Base-by-base conservation (phyloP, 148 eudicot species). In the Spergularia marina region DNA sequence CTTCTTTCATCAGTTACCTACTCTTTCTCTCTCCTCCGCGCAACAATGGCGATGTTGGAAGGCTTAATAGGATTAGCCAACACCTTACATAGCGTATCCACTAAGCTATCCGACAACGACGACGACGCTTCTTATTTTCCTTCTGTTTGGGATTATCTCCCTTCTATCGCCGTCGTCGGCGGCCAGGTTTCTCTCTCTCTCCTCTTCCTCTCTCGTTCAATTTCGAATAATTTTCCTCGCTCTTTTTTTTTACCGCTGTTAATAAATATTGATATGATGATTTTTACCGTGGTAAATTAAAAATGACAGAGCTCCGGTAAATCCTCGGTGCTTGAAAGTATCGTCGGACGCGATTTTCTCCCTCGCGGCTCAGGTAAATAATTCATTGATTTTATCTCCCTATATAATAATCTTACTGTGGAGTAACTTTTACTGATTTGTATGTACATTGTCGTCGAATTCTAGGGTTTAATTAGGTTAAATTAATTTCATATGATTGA, bases 311-410 rank as follows among this genome's bases (percentile, higher is more conserved):
- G 96, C 71, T 87, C 96, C 8, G 96, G 96, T 10, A 91, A 91
- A 79, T 89, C 96, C 15, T 91, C 96, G 14, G 96, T 89, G 83
- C 80, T 91, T 71, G 96, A 91, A 82, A 86, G 93, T 73, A 80
- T 91, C 30, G 93, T 91, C 10, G 96, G 93, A n/a, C 86, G 87
- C 61, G 96, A 91, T 79, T 91, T 91, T 78, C 85, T 91, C n/a
- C 96, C 96, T 15, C 85, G 96, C 41, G 96, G 96, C 78, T 83
- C 91, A 74, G 96, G 96, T 91, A 30, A 30, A 30, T 30, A 2
- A 30, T 30, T 30, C 36, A 30, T 30, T 30, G 36, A 30, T 30
- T 30, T 30, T 30, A 2, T 30, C 4, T 30, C 36, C 36, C 36
- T 30, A 30, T 23, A 23, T 23, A 30, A 30, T 30, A 30, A 30